Evolutionary conservation across 176 grass and related monocot genomes (phyloP).

Genomic region (Carex cristatella): DNA sequence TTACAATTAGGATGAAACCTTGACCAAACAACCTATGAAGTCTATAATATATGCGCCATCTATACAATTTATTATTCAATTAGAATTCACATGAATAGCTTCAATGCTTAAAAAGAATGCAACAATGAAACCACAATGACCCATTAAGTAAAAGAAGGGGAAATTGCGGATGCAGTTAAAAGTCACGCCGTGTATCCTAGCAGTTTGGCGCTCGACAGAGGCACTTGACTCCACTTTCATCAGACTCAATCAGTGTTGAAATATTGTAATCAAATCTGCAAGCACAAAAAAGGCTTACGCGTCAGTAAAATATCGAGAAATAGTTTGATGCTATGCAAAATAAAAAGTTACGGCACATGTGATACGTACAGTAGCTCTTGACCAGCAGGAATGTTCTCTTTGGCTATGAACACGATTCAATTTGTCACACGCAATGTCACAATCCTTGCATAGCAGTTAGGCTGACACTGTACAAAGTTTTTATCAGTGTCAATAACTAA

Average conservation of each 20-base stretch:
- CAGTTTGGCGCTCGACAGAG: conserved; percentile 72
- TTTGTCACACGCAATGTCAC: conserved; percentile 39
- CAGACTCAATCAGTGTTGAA: conserved; percentile 78
- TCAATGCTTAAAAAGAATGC: neutral
- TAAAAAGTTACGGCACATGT: neutral
- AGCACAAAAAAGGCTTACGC: neutral
- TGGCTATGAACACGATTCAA: conserved; percentile 75
- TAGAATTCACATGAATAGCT: neutral
- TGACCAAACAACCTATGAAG: neutral
- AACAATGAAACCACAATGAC: neutral
- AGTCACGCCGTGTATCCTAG: conserved; percentile 53
- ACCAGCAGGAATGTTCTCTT: conserved; percentile 58
- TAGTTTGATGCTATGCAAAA: neutral
- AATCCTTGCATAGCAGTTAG: conserved; percentile 94
- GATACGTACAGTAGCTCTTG: conserved; percentile 85
- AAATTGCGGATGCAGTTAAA: neutral
- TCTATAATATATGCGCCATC: neutral
- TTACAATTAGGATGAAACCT: neutral
- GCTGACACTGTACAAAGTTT: conserved; percentile 59
- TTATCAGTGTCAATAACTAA: neutral
- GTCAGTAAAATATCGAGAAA: conserved; percentile 1
- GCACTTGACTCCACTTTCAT: conserved; percentile 73
- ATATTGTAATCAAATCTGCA: conserved; percentile 76
- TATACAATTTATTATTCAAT: conserved; percentile 11
- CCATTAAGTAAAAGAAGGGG: neutral